Evolutionary conservation across 345 rosid genomes (phyloP), one percentile per base, ranked within the genome.

Genomic region (Noccaea bulbosa): DNA sequence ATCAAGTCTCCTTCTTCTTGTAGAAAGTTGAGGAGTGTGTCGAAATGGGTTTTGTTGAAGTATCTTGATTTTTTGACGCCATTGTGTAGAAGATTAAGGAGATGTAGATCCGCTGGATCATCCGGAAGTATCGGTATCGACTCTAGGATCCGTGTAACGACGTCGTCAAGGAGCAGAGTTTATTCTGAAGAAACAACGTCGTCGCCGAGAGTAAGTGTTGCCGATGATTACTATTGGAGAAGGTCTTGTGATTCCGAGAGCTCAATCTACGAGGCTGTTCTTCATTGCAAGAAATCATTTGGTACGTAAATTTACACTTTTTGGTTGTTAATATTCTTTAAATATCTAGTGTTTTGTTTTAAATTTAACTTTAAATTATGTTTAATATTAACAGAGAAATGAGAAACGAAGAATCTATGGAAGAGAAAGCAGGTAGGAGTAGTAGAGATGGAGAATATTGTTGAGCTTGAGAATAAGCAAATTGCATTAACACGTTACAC

Each of bases 211-310:
- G 64, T 81, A 39, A 89, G 97, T 65, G 81, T 83, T 2, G 85
- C 89, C 3, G 76, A 50, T 70, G 69, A 77, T 41, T 85, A 66
- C 75, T 78, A 91, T 1, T 86, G 96, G 90, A 81, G 94, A 44
- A 80, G 59, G 62, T 93, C 97, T 20, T 90, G 89, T 46, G 94
- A 90, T 58, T 93, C 98, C 0, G 97, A 91, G 62, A 86, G 88
- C 81, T 90, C 98, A 16, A 93, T 91, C 34, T 79, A 91, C 48
- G 98, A 93, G 66, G 98, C 97, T 3, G 98, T 93, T 68, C 92
- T 91, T 46, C 98, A 93, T 78, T 93, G 98, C 88, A 91, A 93
- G 70, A 85, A 84, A 85, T 93, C 98, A 32, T 80, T 85, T 12
- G 97, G 96, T 82, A 79, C 24, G 30, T 27, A 27, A 27, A 27